These are phyloP conservation scores for Apiospora koreana DNA, from an alignment of 2,329 filamentous ascomycete genomes.

Conservation along the genomic window DNA sequence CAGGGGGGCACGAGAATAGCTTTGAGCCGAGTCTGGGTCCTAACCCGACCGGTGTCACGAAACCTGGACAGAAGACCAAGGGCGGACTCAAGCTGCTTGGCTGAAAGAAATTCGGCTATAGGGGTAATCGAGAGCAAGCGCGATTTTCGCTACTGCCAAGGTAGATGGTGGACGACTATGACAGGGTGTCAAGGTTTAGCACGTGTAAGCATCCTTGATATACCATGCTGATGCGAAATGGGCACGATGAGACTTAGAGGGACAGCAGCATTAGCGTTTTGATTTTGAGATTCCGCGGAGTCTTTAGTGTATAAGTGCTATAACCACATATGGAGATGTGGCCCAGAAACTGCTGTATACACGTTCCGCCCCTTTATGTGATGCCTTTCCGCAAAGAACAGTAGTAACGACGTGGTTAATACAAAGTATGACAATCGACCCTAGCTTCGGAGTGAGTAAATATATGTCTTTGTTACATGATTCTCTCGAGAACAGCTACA, in stretches of 20 bases:
- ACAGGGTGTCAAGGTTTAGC: background rate
- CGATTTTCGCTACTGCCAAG: background rate
- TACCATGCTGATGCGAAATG: background rate
- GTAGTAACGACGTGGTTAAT: background rate
- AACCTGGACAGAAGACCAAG: conserved; percentile 68
- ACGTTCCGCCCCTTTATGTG: background rate
- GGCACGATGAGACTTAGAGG: background rate
- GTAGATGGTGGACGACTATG: background rate
- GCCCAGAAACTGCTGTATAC: background rate
- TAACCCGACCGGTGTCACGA: conserved; percentile 55
- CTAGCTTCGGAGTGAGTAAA: too few relatives aligned
- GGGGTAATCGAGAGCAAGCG: background rate
- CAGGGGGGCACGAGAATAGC: conserved; percentile 25
- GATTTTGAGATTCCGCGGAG: background rate
- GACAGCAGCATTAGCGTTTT: background rate
- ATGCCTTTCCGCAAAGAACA: background rate
- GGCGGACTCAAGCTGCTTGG: conserved; percentile 63
- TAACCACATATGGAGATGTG: background rate
- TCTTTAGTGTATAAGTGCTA: background rate
- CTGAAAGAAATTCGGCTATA: conserved; percentile 33
- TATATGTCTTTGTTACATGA: too few relatives aligned
- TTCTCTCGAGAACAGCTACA: too few relatives aligned
- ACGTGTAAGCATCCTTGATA: background rate
- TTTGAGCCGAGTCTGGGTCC: conserved; percentile 56
- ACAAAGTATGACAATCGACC: too few relatives aligned